These are phyloP conservation scores for Alternaria brassicicola DNA, from an alignment of 2,329 filamentous ascomycete genomes.

Conservation along the genomic window DNA sequence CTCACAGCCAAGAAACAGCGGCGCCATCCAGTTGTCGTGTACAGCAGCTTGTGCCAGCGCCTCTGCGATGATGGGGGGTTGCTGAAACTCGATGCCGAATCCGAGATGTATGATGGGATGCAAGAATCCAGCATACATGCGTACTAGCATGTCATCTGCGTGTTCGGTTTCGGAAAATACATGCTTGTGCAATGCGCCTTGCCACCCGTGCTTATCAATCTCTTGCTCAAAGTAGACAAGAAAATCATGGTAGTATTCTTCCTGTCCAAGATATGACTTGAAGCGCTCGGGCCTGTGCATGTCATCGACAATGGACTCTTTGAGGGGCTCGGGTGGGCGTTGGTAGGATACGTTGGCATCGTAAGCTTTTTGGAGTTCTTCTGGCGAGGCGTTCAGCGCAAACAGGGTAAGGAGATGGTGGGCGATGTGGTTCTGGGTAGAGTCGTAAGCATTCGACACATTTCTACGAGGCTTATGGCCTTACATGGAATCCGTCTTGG, in stretches of 20 bases:
- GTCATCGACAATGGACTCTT: slow-evolving; percentile 59
- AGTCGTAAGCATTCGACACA: background rate
- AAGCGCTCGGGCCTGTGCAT: slow-evolving; percentile 65
- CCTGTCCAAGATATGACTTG: slow-evolving; percentile 66
- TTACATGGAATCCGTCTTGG: slow-evolving; percentile 70
- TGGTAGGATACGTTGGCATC: slow-evolving; percentile 72
- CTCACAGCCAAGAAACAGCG: slow-evolving; percentile 63
- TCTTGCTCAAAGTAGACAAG: slow-evolving; percentile 77
- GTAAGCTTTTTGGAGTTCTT: slow-evolving; percentile 68
- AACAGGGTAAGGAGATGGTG: slow-evolving; percentile 80
- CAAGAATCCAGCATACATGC: slow-evolving; percentile 72
- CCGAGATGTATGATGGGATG: slow-evolving; percentile 86
- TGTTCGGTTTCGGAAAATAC: slow-evolving; percentile 70
- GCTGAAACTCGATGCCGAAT: slow-evolving; percentile 81
- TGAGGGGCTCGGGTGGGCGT: slow-evolving; percentile 55
- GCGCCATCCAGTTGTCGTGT: slow-evolving; percentile 64
- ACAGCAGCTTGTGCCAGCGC: slow-evolving; percentile 78
- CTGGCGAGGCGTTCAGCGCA: slow-evolving; percentile 70
- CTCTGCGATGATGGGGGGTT: slow-evolving; percentile 81
- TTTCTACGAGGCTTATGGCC: background rate
- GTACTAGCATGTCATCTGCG: slow-evolving; percentile 70
- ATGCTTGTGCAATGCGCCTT: slow-evolving; percentile 67
- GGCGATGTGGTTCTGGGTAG: slow-evolving; percentile 69
- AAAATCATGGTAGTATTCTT: slow-evolving; percentile 72
- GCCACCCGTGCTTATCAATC: slow-evolving; percentile 69